Percentiles rank a stretch among this genome's conserved stretches.
Conservation (phyloP, 1,284 basidiomycete genomes). For the Austroboletus olivaceoglutinosus region DNA sequence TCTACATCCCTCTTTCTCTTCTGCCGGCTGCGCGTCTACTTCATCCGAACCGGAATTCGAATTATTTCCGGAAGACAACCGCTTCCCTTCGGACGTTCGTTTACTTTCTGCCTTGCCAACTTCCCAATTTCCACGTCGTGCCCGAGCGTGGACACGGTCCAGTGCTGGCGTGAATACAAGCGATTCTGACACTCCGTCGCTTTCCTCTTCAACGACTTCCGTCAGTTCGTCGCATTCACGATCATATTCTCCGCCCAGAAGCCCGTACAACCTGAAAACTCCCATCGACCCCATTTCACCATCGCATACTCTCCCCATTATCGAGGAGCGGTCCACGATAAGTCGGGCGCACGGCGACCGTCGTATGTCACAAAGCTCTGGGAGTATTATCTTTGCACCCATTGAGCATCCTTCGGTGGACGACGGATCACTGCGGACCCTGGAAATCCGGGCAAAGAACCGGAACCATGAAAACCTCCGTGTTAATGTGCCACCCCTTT, state of each 20-base stretch:
- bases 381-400: constrained; percentile 27
- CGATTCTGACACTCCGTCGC: constrained; percentile 45
- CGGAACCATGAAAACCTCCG: constrained; percentile 33
- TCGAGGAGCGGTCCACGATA: constrained; percentile 23
- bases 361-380: constrained; percentile 21
- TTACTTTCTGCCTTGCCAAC: constrained; percentile 14
- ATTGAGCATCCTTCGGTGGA: constrained; percentile 6
- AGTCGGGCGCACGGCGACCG: neutral
- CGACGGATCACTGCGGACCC: constrained; percentile 2
- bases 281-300: constrained; percentile 21
- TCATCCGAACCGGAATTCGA: constrained; percentile 39
- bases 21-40: constrained; percentile 10
- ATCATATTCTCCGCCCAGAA: constrained; percentile 36
- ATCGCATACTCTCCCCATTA: constrained; percentile 25
- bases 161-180: constrained; percentile 31
- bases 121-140: constrained; percentile 27
- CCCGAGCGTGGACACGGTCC: constrained; percentile 24
- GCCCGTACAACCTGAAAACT: constrained; percentile 32
- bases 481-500: constrained; percentile 27
- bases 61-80: constrained; percentile 30
- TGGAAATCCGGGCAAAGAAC: constrained; percentile 21
- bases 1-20: constrained; percentile 18
- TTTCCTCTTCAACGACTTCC: constrained; percentile 41
- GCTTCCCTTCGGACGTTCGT: constrained; percentile 24
- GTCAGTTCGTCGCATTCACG: constrained; percentile 40